phyloP scores from a whole-genome alignment of 2,329 filamentous ascomycete genomes.

The Stachybotrys chartarum region DNA sequence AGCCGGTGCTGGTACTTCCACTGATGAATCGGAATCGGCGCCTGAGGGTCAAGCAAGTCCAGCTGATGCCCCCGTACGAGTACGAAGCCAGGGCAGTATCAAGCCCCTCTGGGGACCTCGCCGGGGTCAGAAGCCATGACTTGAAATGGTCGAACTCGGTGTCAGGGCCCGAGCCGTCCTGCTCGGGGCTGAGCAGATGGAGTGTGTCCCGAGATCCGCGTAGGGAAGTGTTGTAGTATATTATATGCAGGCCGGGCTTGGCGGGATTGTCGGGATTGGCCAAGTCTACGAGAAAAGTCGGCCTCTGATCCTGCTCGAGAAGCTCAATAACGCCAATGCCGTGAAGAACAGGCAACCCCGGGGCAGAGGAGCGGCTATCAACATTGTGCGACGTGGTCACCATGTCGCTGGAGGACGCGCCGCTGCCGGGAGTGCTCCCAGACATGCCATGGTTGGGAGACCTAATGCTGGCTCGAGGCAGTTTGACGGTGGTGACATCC shows the following conservation, averaged over 20 bases:
- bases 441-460: slow-evolving; percentile 39
- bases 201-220: slow-evolving; percentile 48
- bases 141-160: slow-evolving; percentile 58
- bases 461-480: slow-evolving; percentile 46
- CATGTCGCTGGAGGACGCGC: slow-evolving; percentile 46
- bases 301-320: slow-evolving; percentile 68
- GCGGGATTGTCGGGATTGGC: slow-evolving; percentile 47
- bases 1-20: slow-evolving; percentile 33
- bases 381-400: slow-evolving; percentile 43
- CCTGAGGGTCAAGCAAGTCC: slow-evolving; percentile 64
- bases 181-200: slow-evolving; percentile 47
- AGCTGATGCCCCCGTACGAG: slow-evolving; percentile 56
- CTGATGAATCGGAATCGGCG: slow-evolving; percentile 63
- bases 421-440: slow-evolving; percentile 44
- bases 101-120: slow-evolving; percentile 42
- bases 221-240: slow-evolving; percentile 64
- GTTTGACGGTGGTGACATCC: slow-evolving; percentile 44
- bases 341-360: slow-evolving; percentile 50
- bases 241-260: slow-evolving; percentile 47
- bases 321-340: slow-evolving; percentile 64
- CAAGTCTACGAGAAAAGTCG: slow-evolving; percentile 69
- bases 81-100: slow-evolving; percentile 48
- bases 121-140: slow-evolving; percentile 55
- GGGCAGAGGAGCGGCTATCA: slow-evolving; percentile 38
- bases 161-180: slow-evolving; percentile 31